Conservation (phyloP, 768 basidiomycete species). For the Candolleomyces aberdarensis region DNA sequence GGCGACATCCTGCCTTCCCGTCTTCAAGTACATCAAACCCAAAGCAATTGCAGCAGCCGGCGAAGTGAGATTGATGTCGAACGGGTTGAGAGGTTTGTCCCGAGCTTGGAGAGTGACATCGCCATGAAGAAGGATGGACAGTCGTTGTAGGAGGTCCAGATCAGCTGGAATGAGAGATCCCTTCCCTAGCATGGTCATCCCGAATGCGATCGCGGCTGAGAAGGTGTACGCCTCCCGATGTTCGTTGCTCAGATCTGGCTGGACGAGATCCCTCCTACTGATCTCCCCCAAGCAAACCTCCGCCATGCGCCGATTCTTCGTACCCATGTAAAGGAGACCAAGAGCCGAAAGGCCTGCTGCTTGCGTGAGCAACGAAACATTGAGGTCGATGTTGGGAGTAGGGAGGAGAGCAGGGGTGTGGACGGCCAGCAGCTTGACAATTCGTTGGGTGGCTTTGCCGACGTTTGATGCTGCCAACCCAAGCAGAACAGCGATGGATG, state of each 20-base stretch:
- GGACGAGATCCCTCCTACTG: constrained; percentile 69
- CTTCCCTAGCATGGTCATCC: constrained; percentile 94
- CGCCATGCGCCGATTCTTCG: constrained; percentile 85
- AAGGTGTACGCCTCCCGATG: constrained; percentile 92
- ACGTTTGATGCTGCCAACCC: constrained; percentile 92
- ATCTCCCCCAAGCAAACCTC: constrained; percentile 89
- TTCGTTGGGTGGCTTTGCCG: constrained; percentile 80
- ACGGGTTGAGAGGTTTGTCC: constrained; percentile 38
- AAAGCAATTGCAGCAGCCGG: constrained; percentile 89
- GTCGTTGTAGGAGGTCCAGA: constrained; percentile 57
- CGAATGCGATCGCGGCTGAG: constrained; percentile 85
- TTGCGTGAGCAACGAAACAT: constrained; percentile 87
- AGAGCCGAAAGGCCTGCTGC: constrained; percentile 84
- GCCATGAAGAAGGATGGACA: constrained; percentile 77
- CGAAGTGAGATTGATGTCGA: constrained; percentile 89
- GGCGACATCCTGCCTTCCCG: constrained; percentile 80
- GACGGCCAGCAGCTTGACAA: constrained; percentile 88
- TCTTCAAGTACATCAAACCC: constrained; percentile 90
- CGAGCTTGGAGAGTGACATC: constrained; percentile 45
- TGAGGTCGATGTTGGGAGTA: constrained; percentile 80
- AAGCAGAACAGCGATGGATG: constrained; percentile 88
- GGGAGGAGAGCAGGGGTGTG: constrained; percentile 93
- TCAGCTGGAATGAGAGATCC: constrained; percentile 81
- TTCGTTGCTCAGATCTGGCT: constrained; percentile 82
- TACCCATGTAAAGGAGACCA: constrained; percentile 87